Base-by-base conservation (phyloP, 805 yeast genomes). In the Sugiyamaella qingdaonensis region DNA sequence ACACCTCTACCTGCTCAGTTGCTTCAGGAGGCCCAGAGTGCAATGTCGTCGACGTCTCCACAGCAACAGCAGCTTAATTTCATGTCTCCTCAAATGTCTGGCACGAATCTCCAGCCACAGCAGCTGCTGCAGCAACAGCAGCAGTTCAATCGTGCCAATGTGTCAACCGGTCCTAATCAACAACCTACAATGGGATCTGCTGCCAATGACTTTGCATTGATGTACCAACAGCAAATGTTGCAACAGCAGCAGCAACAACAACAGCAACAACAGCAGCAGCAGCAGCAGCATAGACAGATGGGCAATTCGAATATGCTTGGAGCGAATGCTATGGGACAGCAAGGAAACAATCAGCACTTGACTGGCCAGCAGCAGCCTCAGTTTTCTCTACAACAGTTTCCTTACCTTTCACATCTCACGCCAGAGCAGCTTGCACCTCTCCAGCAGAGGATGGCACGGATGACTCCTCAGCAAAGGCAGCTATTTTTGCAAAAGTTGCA, bases 81-180 rank as follows among this genome's bases (percentile, higher is more conserved):
- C 92, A 44, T 0, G 86, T 87, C 69, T 94, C 95, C 16, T 88
- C 88, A 2, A 94, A 94, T 36, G 91, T 92, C 0, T 86, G 94
- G 64, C 77, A 85, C 2, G 92, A 86, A 49, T 77, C 78, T 65
- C 79, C 83, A 8, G 82, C 34, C 33, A 10, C 49, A 44, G 41
- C 48, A 21, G 10, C 33, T 14, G 37, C 21, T 49, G 47, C 46
- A 39, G 37, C 46, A 31, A 46, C n/a, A 34, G 18, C 55, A 53
- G 42, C 55, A 41, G 32, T 43, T 43, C 13, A 24, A 43, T 27
- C 31, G 7, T 7, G 19, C 14, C 10, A 14, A 16, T 11, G 14
- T 21, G 5, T 14, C 47, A n/a, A 18, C 21, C 9, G 18, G 21
- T 41, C 33, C 47, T 21, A 29, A 29, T 11, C 24, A 21, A 13